Percentiles rank a stretch among this genome's conserved stretches.
Evolutionary conservation across 441 rosid species (phyloP).

Genomic region (Bocquillonia castaneifolia): DNA sequence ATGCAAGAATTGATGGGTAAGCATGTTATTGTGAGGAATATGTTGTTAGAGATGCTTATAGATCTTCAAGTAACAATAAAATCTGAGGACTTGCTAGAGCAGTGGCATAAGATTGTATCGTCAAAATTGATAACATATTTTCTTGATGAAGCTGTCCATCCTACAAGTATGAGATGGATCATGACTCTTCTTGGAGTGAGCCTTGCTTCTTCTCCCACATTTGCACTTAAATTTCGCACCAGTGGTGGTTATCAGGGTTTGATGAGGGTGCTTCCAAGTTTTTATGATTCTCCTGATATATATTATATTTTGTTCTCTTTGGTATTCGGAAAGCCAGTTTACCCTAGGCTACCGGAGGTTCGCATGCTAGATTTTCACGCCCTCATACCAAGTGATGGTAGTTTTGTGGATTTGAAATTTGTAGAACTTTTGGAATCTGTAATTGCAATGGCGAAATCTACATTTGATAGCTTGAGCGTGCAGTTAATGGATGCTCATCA

Average conservation of each 20-base stretch:
- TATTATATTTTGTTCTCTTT: slow-evolving; percentile 96
- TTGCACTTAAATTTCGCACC: slow-evolving; percentile 89
- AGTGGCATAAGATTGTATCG: slow-evolving; percentile 99
- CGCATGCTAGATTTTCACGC: slow-evolving; percentile 99
- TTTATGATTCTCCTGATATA: slow-evolving; percentile 98
- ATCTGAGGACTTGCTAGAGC: slow-evolving; percentile 95
- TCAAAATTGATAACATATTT: slow-evolving; percentile 95
- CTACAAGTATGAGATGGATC: slow-evolving; percentile 99
- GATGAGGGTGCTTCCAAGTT: slow-evolving; percentile 87
- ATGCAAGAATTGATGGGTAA: slow-evolving; percentile 92
- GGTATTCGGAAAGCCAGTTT: slow-evolving; percentile 93
- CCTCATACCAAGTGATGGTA: slow-evolving; percentile 88
- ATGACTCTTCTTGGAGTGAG: slow-evolving; percentile 99
- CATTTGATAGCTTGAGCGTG: slow-evolving; percentile 88
- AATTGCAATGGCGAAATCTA: slow-evolving; percentile 89
- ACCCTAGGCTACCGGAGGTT: slow-evolving; percentile 98
- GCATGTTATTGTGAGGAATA: slow-evolving; percentile 97
- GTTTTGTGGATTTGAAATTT: slow-evolving; percentile 76
- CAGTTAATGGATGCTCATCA: slow-evolving; percentile 89
- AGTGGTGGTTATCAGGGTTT: slow-evolving; percentile 97
- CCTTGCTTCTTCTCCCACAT: slow-evolving; percentile 92
- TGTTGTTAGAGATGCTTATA: slow-evolving; percentile 99
- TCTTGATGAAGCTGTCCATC: slow-evolving; percentile 99
- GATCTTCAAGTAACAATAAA: slow-evolving; percentile 98
- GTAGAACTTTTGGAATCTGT: slow-evolving; percentile 92